phyloP scores from a whole-genome alignment of 257 asterid genomes.

The Solanum chaucha region DNA sequence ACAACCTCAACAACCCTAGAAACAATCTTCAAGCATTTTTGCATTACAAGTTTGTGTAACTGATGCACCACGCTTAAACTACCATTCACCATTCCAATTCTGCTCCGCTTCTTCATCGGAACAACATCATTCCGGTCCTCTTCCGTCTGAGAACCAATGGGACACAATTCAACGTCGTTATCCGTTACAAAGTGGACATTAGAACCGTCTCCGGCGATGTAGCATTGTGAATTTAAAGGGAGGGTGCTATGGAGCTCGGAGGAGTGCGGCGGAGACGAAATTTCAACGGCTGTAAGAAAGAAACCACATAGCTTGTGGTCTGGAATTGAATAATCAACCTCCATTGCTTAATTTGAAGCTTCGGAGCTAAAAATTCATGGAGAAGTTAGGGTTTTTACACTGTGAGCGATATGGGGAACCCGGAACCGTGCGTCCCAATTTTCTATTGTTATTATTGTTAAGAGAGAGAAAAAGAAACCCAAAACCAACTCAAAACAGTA shows the following conservation, averaged over 20 bases:
- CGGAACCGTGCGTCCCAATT: neutral
- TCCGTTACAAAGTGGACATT: conserved; percentile 24
- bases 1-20: conserved; percentile 37
- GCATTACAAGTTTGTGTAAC: conserved; percentile 42
- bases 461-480: neutral
- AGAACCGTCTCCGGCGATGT: conserved; percentile 26
- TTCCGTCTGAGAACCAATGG: conserved; percentile 14
- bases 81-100: conserved; percentile 68
- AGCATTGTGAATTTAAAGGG: conserved; percentile 35
- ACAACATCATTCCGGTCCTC: neutral
- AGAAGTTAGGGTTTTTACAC: neutral
- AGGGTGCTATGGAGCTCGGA: neutral
- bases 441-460: neutral
- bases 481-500: neutral
- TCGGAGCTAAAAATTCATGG: neutral
- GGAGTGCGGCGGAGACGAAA: conserved; percentile 15
- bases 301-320: conserved; percentile 75
- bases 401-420: neutral
- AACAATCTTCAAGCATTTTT: conserved; percentile 46
- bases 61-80: conserved; percentile 70
- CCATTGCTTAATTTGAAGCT: neutral
- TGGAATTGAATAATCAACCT: neutral
- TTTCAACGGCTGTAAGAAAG: conserved; percentile 34
- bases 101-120: conserved; percentile 38
- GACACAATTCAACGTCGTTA: conserved; percentile 30